Evolutionary conservation across 352 stramenopile genomes (phyloP).

Genomic region (Phytophthora aleatoria): DNA sequence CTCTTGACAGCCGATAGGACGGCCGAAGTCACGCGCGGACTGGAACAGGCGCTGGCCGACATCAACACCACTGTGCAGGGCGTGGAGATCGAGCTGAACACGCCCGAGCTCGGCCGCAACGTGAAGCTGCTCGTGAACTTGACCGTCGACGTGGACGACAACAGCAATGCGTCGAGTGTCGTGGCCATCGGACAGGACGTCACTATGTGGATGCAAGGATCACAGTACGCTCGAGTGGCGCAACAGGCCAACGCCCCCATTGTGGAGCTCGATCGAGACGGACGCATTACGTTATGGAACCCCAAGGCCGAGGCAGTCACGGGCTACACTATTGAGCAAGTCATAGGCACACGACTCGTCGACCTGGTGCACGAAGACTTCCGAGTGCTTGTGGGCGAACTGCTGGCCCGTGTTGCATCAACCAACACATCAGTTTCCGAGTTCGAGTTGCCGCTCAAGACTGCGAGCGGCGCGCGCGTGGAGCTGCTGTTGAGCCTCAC

Average conservation of each 20-base stretch:
- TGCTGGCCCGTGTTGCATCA: constrained; percentile 46
- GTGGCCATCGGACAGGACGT: constrained; percentile 62
- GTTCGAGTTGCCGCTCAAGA: constrained; percentile 62
- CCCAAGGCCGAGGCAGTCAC: constrained; percentile 62
- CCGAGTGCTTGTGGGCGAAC: constrained; percentile 44
- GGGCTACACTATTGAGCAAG: constrained; percentile 56
- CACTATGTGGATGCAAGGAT: constrained; percentile 49
- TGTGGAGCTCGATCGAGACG: constrained; percentile 76
- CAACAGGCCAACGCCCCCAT: constrained; percentile 81
- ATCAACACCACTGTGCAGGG: constrained; percentile 37
- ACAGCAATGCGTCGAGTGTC: constrained; percentile 18
- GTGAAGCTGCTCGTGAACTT: constrained; percentile 68
- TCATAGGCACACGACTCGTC: constrained; percentile 49
- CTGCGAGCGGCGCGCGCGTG: constrained; percentile 46
- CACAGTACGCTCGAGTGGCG: constrained; percentile 63
- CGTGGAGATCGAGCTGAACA: constrained; percentile 55
- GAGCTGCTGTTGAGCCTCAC: constrained; percentile 65
- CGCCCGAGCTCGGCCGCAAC: constrained; percentile 39
- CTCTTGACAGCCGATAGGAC: constrained; percentile 31
- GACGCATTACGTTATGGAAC: constrained; percentile 72
- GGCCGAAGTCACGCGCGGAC: constrained; percentile 16
- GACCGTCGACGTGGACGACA: constrained; percentile 50
- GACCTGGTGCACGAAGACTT: constrained; percentile 57
- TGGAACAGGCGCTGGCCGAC: constrained; percentile 40
- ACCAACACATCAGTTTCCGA: constrained; percentile 53